Evolutionary conservation across 805 yeast genomes (phyloP).

Genomic region (Schizosaccharomyces osmophilus): DNA sequence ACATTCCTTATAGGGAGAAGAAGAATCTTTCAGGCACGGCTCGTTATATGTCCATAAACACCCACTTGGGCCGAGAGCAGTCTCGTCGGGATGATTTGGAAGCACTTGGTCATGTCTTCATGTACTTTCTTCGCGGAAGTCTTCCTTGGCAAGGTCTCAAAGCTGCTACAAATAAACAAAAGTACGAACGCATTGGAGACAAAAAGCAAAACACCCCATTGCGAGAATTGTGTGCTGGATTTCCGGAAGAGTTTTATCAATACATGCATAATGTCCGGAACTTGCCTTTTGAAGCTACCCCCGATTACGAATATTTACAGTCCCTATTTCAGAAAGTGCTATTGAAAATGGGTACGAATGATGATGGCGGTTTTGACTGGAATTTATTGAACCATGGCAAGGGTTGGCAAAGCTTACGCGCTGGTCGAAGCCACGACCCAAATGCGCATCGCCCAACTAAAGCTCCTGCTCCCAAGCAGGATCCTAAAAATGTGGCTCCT

Average conservation of each 20-base stretch:
- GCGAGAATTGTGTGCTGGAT: slow-evolving; percentile 62
- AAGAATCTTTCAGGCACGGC: slow-evolving; percentile 94
- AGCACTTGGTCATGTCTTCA: slow-evolving; percentile 86
- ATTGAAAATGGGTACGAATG: slow-evolving; percentile 39
- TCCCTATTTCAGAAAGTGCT: slow-evolving; percentile 55
- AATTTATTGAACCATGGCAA: slow-evolving; percentile 82
- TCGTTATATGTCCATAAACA: slow-evolving; percentile 89
- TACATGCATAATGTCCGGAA: slow-evolving; percentile 73
- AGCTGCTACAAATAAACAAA: slow-evolving; percentile 93
- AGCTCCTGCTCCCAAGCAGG: not conserved
- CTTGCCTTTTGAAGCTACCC: slow-evolving; percentile 76
- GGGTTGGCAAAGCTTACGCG: slow-evolving; percentile 50
- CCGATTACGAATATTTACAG: slow-evolving; percentile 74
- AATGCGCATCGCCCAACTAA: not conserved
- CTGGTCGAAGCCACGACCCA: not conserved
- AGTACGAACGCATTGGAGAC: slow-evolving; percentile 91
- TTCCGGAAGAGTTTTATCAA: slow-evolving; percentile 81
- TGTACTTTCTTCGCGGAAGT: slow-evolving; percentile 80
- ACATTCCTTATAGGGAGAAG: slow-evolving; percentile 89
- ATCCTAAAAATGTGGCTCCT: not conserved
- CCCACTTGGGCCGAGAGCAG: slow-evolving; percentile 93
- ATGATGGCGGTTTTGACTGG: slow-evolving; percentile 93
- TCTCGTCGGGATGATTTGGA: slow-evolving; percentile 90
- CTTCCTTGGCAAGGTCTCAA: slow-evolving; percentile 98
- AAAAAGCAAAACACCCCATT: slow-evolving; percentile 79